A percentile compares a stretch with the other conserved stretches of the same genome.
Evolutionary conservation across 768 basidiomycete genomes (phyloP).

Genomic region (Collybia sordida): DNA sequence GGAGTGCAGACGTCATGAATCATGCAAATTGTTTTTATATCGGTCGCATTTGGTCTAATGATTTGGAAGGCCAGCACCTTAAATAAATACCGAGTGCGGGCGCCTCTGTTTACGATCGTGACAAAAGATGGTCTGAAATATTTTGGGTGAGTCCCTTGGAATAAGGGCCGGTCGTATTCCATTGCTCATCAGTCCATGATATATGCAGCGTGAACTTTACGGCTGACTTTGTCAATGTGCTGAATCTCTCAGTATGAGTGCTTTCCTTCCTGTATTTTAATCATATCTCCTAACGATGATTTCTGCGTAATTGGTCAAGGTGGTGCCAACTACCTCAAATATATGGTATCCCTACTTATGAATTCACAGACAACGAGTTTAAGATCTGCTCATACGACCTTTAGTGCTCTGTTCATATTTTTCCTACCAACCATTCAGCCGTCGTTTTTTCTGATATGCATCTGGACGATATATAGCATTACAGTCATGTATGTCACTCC

Average conservation of each 20-base stretch:
- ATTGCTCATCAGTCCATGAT: not conserved
- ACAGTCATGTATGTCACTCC: not conserved
- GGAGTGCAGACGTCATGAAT: conserved; percentile 11
- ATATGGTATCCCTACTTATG: not conserved
- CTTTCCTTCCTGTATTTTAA: not conserved
- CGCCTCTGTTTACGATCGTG: conserved; percentile 10
- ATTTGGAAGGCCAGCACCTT: conserved; percentile 13
- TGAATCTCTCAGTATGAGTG: conserved; percentile 8
- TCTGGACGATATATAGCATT: not conserved
- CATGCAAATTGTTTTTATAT: conserved; percentile 13
- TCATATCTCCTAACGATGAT: not conserved
- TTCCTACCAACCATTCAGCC: too few relatives aligned
- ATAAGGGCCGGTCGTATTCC: too few relatives aligned
- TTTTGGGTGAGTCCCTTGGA: conserved; percentile 7
- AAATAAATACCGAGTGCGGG: conserved; percentile 5
- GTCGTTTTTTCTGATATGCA: too few relatives aligned
- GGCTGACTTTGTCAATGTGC: conserved; percentile 12
- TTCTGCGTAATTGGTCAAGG: conserved; percentile 7
- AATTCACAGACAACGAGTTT: not conserved
- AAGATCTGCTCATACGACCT: conserved; percentile 8
- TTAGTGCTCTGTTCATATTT: conserved; percentile 10
- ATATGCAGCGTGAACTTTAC: conserved; percentile 9
- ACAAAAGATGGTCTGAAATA: conserved; percentile 14
- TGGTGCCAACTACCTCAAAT: not conserved
- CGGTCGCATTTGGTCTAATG: conserved; percentile 15